Base-by-base conservation (phyloP, 2,329 filamentous ascomycete genomes). In the Annulohypoxylon truncatum region DNA sequence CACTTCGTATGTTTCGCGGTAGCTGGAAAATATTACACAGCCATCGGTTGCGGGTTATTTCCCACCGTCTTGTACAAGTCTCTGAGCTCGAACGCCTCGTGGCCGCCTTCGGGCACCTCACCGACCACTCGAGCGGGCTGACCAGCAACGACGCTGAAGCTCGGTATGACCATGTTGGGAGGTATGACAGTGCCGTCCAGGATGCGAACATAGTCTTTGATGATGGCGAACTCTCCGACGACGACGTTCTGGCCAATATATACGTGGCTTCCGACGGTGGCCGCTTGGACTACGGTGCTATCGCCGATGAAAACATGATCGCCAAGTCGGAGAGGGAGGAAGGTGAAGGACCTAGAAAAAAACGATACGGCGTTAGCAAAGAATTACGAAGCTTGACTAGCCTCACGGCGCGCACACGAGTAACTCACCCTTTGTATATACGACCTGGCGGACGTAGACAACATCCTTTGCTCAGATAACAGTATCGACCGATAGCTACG, bases 251-350 rank as follows among this genome's bases (percentile, higher is more conserved):
- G 85, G 20, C 94, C 94, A 66, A 99, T 92, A 76, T 93, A 88
- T 13, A 98, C 94, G 79, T 97, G 93, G 72, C 86, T 93, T 1
- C 92, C 92, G 57, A 99, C 88, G 33, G 88, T 87, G 5, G 94
- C 93, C 0, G 95, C 93, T 77, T 96, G 93, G 35, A 99, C 86
- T 38, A 95, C 87, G 35, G 89, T 89, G 31, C 84, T 83, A 74
- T 88, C 85, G 63, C 93, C 94, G 52, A 99, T 87, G 79, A 95
- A 97, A 68, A 97, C 94, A 80, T 98, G 95, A 78, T 97, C 94
- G 47, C 94, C 94, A 70, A 99, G 92, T 67, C 96, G 93, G 73
- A 98, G 90, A 7, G 94, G 94, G 79, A 95, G 95, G 80, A 94
- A 93, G 42, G 90, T 92, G 76, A 93, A 91, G 33, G 82, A 79